Percentiles rank a stretch among this genome's conserved stretches.
These are phyloP conservation scores for Spergularia azorica DNA, from an alignment of 179 eudicot species.

Conservation along the genomic window DNA sequence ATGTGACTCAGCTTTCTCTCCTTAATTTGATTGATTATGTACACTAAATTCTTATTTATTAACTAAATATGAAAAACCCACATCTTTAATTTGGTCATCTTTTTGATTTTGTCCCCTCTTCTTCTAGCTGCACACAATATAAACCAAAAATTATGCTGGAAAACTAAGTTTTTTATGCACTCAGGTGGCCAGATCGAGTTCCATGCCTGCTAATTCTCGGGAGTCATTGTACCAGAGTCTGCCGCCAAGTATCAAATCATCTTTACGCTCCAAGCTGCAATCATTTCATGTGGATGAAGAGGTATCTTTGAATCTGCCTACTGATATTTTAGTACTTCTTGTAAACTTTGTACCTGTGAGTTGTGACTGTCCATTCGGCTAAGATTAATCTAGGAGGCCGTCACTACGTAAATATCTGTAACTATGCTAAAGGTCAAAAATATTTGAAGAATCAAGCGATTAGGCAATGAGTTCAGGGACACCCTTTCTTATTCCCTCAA, in stretches of 20 bases:
- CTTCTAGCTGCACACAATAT: not conserved
- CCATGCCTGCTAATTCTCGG: slow-evolving; percentile 81
- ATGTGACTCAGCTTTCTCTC: too few species aligned
- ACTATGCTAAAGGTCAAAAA: too few species aligned
- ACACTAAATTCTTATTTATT: too few species aligned
- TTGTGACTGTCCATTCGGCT: too few species aligned
- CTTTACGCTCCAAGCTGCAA: slow-evolving; percentile 75
- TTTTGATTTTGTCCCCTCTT: not conserved
- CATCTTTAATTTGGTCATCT: not conserved
- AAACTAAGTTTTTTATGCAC: slow-evolving; percentile 16
- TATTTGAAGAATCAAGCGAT: slow-evolving; percentile 5
- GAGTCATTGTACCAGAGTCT: slow-evolving; percentile 88
- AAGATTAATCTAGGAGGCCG: too few species aligned
- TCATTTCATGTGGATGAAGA: slow-evolving; percentile 68
- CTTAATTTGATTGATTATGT: too few species aligned
- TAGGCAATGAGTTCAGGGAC: not conserved
- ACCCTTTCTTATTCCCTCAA: too few species aligned
- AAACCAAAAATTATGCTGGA: not conserved
- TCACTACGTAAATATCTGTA: too few species aligned
- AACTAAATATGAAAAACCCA: too few species aligned
- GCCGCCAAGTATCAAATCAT: slow-evolving; percentile 80
- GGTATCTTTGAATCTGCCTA: slow-evolving; percentile 36
- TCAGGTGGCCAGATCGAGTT: slow-evolving; percentile 83
- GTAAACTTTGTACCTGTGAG: not conserved
- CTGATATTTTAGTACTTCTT: too few species aligned